Evolutionary conservation across 148 eudicot species (phyloP).

Genomic region (Heliamphora exappendiculata): DNA sequence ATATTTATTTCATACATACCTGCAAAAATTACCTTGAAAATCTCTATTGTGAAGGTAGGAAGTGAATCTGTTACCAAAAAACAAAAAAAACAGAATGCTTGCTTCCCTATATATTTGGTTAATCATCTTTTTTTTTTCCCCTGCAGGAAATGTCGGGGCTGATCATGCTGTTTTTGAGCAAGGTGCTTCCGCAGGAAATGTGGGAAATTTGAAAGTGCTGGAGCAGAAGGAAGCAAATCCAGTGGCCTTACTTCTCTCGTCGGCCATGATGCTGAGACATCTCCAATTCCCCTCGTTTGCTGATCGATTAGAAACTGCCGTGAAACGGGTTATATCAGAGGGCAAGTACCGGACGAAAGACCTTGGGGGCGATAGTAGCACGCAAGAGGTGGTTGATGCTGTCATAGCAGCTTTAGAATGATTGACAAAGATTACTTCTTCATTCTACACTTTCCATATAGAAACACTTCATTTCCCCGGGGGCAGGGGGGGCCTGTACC

Average conservation of each 20-base stretch:
- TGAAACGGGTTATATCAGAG: conserved; percentile 41
- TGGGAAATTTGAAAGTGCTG: conserved; percentile 29
- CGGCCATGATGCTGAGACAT: conserved; percentile 56
- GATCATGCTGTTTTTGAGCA: conserved; percentile 52
- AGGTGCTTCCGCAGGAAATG: conserved; percentile 58
- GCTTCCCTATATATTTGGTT: not conserved
- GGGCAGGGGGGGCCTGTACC: not conserved
- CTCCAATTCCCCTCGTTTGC: conserved; percentile 56
- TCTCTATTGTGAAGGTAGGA: not conserved
- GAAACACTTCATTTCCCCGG: not conserved
- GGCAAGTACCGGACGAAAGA: conserved; percentile 39
- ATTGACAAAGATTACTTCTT: conserved; percentile 1
- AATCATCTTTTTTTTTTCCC: not conserved
- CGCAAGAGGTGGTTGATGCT: conserved; percentile 47
- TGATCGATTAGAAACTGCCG: conserved; percentile 51
- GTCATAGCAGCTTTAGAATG: conserved; percentile 30
- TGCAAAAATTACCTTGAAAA: not conserved
- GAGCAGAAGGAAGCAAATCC: conserved; percentile 48
- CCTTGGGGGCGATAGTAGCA: conserved; percentile 40
- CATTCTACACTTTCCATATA: not conserved
- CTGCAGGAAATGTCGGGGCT: conserved; percentile 42
- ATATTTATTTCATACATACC: not conserved
- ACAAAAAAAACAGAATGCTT: not conserved
- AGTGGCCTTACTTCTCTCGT: conserved; percentile 52
- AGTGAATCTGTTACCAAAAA: no score